These are phyloP conservation scores for Podaxis sp. DNA, from an alignment of 768 basidiomycete genomes.

Conservation along the genomic window DNA sequence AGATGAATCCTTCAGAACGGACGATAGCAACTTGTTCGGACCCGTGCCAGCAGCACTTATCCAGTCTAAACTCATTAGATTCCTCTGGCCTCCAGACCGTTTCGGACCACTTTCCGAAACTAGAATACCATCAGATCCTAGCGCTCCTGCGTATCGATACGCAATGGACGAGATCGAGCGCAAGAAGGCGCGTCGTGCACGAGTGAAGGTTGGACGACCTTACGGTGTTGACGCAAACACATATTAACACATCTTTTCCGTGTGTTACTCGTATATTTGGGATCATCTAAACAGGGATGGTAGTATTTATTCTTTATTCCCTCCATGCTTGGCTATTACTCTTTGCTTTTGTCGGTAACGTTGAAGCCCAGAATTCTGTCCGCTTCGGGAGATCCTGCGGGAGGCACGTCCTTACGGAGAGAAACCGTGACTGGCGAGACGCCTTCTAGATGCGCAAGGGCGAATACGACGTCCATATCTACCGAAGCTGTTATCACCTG, in stretches of 20 bases:
- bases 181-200: conserved; percentile 31
- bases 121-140: conserved; percentile 10
- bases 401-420: conserved; percentile 37
- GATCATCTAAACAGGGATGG: neutral
- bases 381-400: conserved; percentile 41
- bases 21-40: conserved; percentile 72
- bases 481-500: neutral
- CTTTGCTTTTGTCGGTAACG: conserved; percentile 12
- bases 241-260: neutral
- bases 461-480: conserved; percentile 47
- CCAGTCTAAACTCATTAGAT: conserved; percentile 43
- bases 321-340: conserved; percentile 27
- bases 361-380: conserved; percentile 35
- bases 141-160: conserved; percentile 22
- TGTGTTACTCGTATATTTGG: neutral
- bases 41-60: conserved; percentile 50
- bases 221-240: conserved; percentile 7
- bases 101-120: conserved; percentile 29
- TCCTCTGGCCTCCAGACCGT: conserved; percentile 50
- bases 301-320: neutral
- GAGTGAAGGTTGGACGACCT: conserved; percentile 25
- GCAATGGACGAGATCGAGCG: conserved; percentile 35
- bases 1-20: conserved; percentile 61
- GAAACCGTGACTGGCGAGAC: conserved; percentile 41
- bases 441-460: conserved; percentile 37